Conservation (phyloP, 192 early-diverging fungal species). For the Nowakowskiella sp. region DNA sequence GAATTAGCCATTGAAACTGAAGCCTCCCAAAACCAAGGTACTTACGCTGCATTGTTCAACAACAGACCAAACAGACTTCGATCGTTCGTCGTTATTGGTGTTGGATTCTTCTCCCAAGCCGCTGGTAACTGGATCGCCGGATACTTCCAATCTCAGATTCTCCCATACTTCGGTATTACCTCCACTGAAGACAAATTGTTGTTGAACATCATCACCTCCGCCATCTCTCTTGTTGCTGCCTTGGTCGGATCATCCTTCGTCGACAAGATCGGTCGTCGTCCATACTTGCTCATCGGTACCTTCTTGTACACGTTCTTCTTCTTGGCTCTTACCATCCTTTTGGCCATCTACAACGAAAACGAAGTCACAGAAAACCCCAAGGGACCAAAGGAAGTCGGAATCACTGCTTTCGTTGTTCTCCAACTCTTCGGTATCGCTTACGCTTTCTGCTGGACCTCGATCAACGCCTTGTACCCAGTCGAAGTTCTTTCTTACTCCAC, state of each 20-base stretch:
- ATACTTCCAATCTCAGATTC: neutral
- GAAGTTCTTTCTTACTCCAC: constrained; percentile 19
- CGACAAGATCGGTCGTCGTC: neutral
- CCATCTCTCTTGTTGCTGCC: neutral
- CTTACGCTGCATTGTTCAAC: neutral
- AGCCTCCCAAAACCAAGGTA: neutral
- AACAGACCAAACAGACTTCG: neutral
- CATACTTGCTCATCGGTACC: neutral
- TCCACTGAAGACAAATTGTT: neutral
- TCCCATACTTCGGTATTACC: neutral
- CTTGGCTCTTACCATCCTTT: neutral
- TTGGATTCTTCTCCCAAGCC: neutral
- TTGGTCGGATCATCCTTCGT: neutral
- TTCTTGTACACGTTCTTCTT: neutral
- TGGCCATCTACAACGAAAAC: neutral
- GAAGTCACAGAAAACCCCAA: neutral
- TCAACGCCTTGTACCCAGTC: neutral
- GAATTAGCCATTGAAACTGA: too few species aligned
- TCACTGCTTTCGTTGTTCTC: neutral
- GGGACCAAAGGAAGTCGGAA: neutral
- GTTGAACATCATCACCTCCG: neutral
- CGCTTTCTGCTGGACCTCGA: neutral
- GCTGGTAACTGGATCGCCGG: neutral
- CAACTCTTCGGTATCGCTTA: neutral
- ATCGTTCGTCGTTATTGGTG: neutral